Percentiles rank a stretch among this genome's conserved stretches.
phyloP scores from a whole-genome alignment of 768 basidiomycete species.

The Naganishia randhawae region DNA sequence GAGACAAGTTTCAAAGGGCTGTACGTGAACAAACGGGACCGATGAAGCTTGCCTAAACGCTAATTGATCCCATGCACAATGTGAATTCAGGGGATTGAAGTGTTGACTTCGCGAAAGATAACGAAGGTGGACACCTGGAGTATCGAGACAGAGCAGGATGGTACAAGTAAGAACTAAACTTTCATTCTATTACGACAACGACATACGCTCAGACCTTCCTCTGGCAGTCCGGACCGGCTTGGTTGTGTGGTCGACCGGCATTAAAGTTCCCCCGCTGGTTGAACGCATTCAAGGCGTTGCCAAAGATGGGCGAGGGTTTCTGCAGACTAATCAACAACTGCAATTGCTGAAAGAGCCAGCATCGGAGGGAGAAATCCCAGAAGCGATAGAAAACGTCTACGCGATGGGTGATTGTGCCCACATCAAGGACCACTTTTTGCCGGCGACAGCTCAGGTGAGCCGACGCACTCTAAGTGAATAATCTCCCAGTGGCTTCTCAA shows the following conservation, averaged over 20 bases:
- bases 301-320: constrained; percentile 58
- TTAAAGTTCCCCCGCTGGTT: constrained; percentile 59
- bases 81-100: constrained; percentile 30
- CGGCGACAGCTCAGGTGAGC: constrained; percentile 74
- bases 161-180: constrained; percentile 57
- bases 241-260: constrained; percentile 82
- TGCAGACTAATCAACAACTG: constrained; percentile 60
- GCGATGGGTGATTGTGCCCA: constrained; percentile 75
- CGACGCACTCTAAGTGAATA: too few relatives aligned
- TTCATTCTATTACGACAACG: constrained; percentile 7
- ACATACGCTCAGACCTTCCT: not conserved
- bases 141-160: constrained; percentile 50
- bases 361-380: constrained; percentile 52
- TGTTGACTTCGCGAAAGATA: constrained; percentile 34
- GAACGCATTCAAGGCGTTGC: constrained; percentile 59
- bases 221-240: constrained; percentile 69
- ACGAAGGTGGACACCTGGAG: constrained; percentile 36
- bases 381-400: constrained; percentile 64
- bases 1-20: constrained; percentile 61
- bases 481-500: too few relatives aligned
- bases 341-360: constrained; percentile 57
- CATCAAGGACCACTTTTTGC: constrained; percentile 58
- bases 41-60: not conserved
- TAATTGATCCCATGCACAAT: constrained; percentile 17
- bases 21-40: constrained; percentile 37